Conservation (phyloP, 768 basidiomycete species). For the Astraeus odoratus region DNA sequence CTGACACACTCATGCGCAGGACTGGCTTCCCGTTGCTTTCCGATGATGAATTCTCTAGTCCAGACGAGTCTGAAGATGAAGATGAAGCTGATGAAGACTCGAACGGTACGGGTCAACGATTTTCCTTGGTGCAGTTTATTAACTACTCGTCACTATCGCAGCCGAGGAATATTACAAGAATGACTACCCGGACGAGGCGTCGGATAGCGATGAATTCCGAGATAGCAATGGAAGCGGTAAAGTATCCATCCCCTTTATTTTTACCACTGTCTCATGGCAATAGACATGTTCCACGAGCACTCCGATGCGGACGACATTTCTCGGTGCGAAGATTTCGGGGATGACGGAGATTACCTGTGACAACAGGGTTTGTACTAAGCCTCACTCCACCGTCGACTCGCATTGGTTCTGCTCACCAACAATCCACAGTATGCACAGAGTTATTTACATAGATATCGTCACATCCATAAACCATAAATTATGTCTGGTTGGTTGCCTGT, state of each 20-base stretch:
- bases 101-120: slow-evolving; percentile 48
- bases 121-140: not conserved
- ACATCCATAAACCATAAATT: not conserved
- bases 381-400: too few relatives aligned
- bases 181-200: slow-evolving; percentile 72
- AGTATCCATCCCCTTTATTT: slow-evolving; percentile 5
- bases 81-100: slow-evolving; percentile 83
- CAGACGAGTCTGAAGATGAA: slow-evolving; percentile 50
- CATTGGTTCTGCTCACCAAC: too few relatives aligned
- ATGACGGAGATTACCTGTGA: slow-evolving; percentile 27
- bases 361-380: slow-evolving; percentile 19
- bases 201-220: slow-evolving; percentile 27
- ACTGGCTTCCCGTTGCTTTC: slow-evolving; percentile 62
- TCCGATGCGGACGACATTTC: slow-evolving; percentile 42
- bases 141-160: slow-evolving; percentile 19
- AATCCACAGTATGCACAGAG: too few relatives aligned
- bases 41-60: slow-evolving; percentile 35
- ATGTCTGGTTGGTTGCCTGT: not conserved
- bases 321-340: slow-evolving; percentile 16
- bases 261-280: slow-evolving; percentile 2
- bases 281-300: slow-evolving; percentile 54
- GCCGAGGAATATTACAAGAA: slow-evolving; percentile 83
- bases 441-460: not conserved
- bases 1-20: slow-evolving; percentile 26
- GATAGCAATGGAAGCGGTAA: slow-evolving; percentile 25